Conservation (phyloP, 768 basidiomycete species). For the Pleurotus platypus region DNA sequence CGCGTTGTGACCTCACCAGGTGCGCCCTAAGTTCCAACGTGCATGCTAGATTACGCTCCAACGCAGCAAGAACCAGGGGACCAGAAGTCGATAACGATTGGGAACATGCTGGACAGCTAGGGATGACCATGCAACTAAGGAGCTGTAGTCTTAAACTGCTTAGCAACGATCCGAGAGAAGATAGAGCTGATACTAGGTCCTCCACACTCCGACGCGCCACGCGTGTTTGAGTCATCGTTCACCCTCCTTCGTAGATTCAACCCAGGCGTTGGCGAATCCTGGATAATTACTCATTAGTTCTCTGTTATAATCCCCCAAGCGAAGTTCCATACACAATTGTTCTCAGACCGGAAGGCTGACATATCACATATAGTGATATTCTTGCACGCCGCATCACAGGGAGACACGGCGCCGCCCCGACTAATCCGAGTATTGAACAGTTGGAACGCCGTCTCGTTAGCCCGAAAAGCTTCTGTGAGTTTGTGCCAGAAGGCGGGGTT, state of each 20-base stretch:
- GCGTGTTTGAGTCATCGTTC: neutral
- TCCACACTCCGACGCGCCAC: neutral
- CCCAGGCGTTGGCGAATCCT: neutral
- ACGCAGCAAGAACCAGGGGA: neutral
- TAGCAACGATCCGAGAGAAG: neutral
- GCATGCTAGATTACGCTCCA: neutral
- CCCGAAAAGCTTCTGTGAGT: constrained; percentile 49
- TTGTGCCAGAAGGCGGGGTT: constrained; percentile 58
- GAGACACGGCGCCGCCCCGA: constrained; percentile 29
- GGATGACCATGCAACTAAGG: neutral
- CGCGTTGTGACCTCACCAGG: neutral
- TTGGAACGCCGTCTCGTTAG: constrained; percentile 41
- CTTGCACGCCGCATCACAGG: constrained; percentile 36
- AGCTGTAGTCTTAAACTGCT: neutral
- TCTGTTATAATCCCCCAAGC: neutral
- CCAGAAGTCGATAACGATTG: neutral
- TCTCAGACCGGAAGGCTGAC: constrained; percentile 36
- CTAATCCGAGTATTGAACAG: constrained; percentile 42
- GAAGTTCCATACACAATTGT: constrained; percentile 34
- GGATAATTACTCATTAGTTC: neutral
- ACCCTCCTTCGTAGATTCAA: neutral
- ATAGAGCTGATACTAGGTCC: neutral
- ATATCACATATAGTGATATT: constrained; percentile 38
- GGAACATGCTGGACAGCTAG: neutral
- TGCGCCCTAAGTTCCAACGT: neutral